Evolutionary conservation across 495 filamentous ascomycete species (phyloP).

Genomic region (Tricharina praecox): DNA sequence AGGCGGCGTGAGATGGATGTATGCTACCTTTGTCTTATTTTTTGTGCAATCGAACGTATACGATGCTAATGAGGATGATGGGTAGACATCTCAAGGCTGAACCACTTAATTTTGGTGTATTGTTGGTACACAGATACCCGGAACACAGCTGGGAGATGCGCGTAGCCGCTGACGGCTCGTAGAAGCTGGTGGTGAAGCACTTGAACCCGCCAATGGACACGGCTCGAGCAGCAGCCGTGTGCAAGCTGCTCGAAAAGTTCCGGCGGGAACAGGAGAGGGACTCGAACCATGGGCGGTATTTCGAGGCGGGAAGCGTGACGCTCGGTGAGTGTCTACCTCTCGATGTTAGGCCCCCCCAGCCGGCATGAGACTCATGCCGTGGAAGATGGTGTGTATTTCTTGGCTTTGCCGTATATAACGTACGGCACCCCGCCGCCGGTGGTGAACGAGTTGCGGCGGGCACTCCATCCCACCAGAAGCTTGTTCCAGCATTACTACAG

Average conservation of each 20-base stretch:
- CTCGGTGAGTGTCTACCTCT: background rate
- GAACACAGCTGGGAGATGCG: background rate
- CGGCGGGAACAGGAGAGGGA: conserved; percentile 8
- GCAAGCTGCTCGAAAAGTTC: conserved; percentile 9
- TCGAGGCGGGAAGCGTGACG: conserved; percentile 11
- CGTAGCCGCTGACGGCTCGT: background rate
- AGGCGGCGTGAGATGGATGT: too few relatives aligned
- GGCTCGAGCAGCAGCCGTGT: conserved; percentile 8
- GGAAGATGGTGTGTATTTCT: conserved; percentile 5
- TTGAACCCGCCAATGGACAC: conserved; percentile 11
- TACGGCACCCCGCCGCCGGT: conserved; percentile 6
- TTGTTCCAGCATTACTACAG: conserved; percentile 13
- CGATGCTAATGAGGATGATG: too few relatives aligned
- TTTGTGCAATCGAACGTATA: too few relatives aligned
- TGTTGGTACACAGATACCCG: conserved; percentile 3
- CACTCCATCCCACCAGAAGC: conserved; percentile 8
- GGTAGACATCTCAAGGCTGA: conserved; percentile 10
- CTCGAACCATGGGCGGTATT: conserved; percentile 15
- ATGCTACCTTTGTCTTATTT: too few relatives aligned
- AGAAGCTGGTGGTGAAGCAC: conserved; percentile 12
- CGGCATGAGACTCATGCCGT: background rate
- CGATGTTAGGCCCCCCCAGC: background rate
- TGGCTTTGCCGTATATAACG: conserved; percentile 11
- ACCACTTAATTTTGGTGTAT: conserved; percentile 8
- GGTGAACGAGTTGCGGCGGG: conserved; percentile 6